phyloP scores from a whole-genome alignment of 352 stramenopile species.

The Halophytophthora polymorphica region DNA sequence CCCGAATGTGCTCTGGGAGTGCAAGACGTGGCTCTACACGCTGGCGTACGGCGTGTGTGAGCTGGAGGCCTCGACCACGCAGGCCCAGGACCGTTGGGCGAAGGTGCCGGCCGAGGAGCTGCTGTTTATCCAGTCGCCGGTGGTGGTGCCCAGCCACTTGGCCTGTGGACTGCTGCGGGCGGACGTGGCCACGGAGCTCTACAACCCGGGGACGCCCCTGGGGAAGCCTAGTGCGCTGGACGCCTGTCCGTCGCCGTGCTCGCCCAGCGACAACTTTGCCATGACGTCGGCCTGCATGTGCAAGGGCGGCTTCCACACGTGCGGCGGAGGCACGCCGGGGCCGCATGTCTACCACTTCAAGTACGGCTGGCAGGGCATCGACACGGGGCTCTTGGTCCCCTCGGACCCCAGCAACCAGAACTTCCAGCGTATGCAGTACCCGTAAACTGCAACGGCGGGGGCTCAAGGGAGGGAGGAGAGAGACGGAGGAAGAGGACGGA shows the following conservation, averaged over 20 bases:
- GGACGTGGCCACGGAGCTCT: conserved; percentile 46
- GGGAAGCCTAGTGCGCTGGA: conserved; percentile 29
- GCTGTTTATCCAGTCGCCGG: conserved; percentile 66
- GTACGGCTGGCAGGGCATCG: conserved; percentile 75
- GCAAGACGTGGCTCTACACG: conserved; percentile 72
- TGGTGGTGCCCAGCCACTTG: conserved; percentile 61
- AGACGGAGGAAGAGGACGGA: no score
- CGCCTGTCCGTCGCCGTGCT: conserved; percentile 50
- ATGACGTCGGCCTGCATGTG: conserved; percentile 40
- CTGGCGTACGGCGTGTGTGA: conserved; percentile 59
- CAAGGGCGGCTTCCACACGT: conserved; percentile 55
- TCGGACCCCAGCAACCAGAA: conserved; percentile 27
- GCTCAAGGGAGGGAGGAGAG: no score
- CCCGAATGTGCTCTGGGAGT: conserved; percentile 75
- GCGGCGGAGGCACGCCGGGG: conserved; percentile 32
- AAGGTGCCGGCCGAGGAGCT: conserved; percentile 71
- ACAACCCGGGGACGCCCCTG: conserved; percentile 30
- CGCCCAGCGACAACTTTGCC: conserved; percentile 65
- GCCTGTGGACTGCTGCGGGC: conserved; percentile 52
- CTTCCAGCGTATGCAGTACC: conserved; percentile 32
- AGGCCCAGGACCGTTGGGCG: conserved; percentile 59
- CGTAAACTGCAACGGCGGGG: no score
- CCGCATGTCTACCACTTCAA: conserved; percentile 81
- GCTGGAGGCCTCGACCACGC: conserved; percentile 31
- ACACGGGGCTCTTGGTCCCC: conserved; percentile 31